A percentile compares a stretch with the other conserved stretches of the same genome.
Conservation (phyloP, 441 rosid genomes). For the Hypseocharis bilobata region DNA sequence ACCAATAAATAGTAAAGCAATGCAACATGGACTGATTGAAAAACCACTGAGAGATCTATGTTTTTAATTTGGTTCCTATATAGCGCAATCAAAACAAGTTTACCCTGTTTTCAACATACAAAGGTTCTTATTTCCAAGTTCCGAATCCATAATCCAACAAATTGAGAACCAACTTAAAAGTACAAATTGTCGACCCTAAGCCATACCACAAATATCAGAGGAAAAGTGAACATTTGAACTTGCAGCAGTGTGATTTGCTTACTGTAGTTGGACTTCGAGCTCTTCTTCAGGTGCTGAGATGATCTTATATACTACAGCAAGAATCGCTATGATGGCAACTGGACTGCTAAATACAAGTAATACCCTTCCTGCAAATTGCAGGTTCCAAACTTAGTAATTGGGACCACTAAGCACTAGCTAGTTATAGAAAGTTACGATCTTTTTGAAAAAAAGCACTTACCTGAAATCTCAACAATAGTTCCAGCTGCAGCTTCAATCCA, state of each 20-base stretch:
- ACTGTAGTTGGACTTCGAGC: conserved; percentile 19
- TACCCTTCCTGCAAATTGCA: conserved; percentile 46
- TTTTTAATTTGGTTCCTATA: too few species aligned
- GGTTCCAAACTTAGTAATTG: neutral
- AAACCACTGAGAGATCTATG: too few species aligned
- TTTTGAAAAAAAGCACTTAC: conserved; percentile 21
- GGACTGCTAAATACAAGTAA: conserved; percentile 61
- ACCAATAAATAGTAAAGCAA: neutral
- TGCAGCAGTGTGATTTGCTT: neutral
- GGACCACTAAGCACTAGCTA: neutral
- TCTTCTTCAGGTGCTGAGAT: conserved; percentile 41
- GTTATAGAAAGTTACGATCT: neutral
- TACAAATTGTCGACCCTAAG: too few species aligned
- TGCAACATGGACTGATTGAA: too few species aligned
- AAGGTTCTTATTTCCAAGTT: too few species aligned
- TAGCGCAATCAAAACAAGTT: too few species aligned
- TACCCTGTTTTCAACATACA: too few species aligned
- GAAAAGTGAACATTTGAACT: neutral
- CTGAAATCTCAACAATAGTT: conserved; percentile 50
- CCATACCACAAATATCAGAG: too few species aligned
- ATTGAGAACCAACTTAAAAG: too few species aligned
- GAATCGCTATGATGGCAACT: conserved; percentile 42
- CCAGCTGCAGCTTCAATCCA: conserved; percentile 30
- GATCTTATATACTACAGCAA: conserved; percentile 44
- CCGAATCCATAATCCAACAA: neutral